phyloP scores from a whole-genome alignment of 768 basidiomycete species.

The Terana coerulea region DNA sequence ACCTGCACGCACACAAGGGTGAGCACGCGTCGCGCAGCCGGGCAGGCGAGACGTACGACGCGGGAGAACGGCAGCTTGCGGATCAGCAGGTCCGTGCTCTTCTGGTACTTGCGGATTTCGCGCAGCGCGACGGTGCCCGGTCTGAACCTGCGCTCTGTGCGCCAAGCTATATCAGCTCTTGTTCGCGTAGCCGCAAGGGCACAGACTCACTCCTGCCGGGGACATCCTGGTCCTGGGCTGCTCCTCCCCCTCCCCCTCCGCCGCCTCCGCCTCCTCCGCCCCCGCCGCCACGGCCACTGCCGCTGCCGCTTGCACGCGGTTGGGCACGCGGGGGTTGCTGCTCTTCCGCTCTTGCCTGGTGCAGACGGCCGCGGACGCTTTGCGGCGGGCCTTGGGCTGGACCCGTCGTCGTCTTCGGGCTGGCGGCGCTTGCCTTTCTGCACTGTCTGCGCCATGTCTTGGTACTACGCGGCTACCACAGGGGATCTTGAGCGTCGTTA shows the following conservation, averaged over 20 bases:
- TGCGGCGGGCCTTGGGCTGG: slow-evolving; percentile 38
- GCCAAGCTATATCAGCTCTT: neutral
- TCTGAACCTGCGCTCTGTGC: slow-evolving; percentile 60
- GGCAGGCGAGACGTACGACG: slow-evolving; percentile 52
- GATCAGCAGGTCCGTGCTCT: slow-evolving; percentile 84
- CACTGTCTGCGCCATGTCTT: slow-evolving; percentile 66
- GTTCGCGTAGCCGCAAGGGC: no score
- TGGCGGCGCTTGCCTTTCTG: slow-evolving; percentile 49
- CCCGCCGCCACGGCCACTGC: slow-evolving; percentile 13
- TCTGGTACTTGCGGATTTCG: slow-evolving; percentile 94
- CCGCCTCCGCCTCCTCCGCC: slow-evolving; percentile 18
- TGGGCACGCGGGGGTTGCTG: slow-evolving; percentile 33
- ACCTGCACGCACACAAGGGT: slow-evolving; percentile 52
- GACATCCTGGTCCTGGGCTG: slow-evolving; percentile 27
- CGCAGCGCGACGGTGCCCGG: slow-evolving; percentile 88
- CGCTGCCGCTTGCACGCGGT: slow-evolving; percentile 17
- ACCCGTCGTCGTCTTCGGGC: slow-evolving; percentile 27
- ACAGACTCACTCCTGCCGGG: no score
- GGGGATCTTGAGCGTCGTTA: neutral
- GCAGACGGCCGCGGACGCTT: slow-evolving; percentile 56
- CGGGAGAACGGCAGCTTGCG: slow-evolving; percentile 90
- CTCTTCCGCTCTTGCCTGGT: slow-evolving; percentile 80
- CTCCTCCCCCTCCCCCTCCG: slow-evolving; percentile 28
- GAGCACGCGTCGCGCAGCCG: neutral
- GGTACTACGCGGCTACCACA: no score